A percentile compares a stretch with the other conserved stretches of the same genome.
These are phyloP conservation scores for Fusarium algeriense DNA, from an alignment of 2,329 filamentous ascomycete species.

Conservation along the genomic window DNA sequence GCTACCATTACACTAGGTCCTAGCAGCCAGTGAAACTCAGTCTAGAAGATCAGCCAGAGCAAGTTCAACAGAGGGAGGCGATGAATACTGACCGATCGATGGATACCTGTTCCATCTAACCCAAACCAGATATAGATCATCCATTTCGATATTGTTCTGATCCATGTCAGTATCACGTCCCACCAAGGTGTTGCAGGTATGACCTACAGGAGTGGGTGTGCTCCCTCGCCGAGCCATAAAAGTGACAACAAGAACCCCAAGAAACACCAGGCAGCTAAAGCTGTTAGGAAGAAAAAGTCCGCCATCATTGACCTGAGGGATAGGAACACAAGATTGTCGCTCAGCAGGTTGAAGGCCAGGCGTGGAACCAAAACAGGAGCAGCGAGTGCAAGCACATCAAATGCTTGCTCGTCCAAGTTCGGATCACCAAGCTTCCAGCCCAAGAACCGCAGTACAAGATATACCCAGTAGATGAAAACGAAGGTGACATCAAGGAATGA, in stretches of 20 bases:
- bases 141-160: constrained; percentile 82
- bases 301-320: constrained; percentile 86
- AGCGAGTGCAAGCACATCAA: constrained; percentile 83
- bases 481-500: constrained; percentile 88
- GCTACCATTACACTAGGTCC: constrained; percentile 84
- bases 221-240: constrained; percentile 79
- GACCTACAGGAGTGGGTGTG: constrained; percentile 67
- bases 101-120: constrained; percentile 77
- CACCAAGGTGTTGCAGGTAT: not conserved
- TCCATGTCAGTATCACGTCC: constrained; percentile 16
- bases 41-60: constrained; percentile 51
- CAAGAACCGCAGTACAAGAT: constrained; percentile 77
- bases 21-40: constrained; percentile 82
- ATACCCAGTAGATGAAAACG: constrained; percentile 76
- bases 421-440: constrained; percentile 63
- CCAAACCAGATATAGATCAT: constrained; percentile 96
- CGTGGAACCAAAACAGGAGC: constrained; percentile 83
- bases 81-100: constrained; percentile 60
- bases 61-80: not conserved
- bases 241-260: constrained; percentile 83
- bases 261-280: constrained; percentile 85
- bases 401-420: constrained; percentile 71
- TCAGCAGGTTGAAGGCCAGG: constrained; percentile 84
- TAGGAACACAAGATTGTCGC: constrained; percentile 86
- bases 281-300: constrained; percentile 82